Evolutionary conservation across 2,329 filamentous ascomycete species (phyloP).

Genomic region (Paramyrothecium sp.): DNA sequence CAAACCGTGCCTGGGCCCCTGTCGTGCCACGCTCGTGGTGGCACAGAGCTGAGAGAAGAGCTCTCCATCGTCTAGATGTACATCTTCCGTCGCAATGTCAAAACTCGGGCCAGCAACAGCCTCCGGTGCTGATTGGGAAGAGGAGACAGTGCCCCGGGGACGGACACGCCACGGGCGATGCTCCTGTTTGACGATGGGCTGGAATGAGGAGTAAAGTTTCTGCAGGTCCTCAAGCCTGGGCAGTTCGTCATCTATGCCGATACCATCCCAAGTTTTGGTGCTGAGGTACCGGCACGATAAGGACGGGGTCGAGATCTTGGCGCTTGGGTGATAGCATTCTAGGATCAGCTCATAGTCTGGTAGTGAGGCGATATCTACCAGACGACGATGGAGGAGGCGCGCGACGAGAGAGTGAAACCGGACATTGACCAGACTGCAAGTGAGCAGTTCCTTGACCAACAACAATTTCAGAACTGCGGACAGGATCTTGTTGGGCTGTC

Average conservation of each 20-base stretch:
- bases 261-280: slow-evolving; percentile 36
- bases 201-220: slow-evolving; percentile 68
- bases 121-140: slow-evolving; percentile 23
- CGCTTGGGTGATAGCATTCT: slow-evolving; percentile 74
- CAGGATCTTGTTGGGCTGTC: slow-evolving; percentile 35
- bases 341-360: slow-evolving; percentile 62
- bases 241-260: slow-evolving; percentile 3
- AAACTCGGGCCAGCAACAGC: slow-evolving; percentile 16
- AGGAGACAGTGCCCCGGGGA: neutral
- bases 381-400: slow-evolving; percentile 62
- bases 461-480: slow-evolving; percentile 48
- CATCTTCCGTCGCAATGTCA: slow-evolving; percentile 53
- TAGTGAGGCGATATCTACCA: slow-evolving; percentile 37
- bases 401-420: slow-evolving; percentile 63
- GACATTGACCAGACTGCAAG: slow-evolving; percentile 55
- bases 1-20: slow-evolving; percentile 57
- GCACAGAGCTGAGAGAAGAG: slow-evolving; percentile 73
- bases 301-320: slow-evolving; percentile 66
- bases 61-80: slow-evolving; percentile 68
- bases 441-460: slow-evolving; percentile 50
- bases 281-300: slow-evolving; percentile 65
- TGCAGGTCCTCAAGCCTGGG: slow-evolving; percentile 39
- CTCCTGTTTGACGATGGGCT: slow-evolving; percentile 58
- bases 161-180: slow-evolving; percentile 23
- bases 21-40: slow-evolving; percentile 65